These are phyloP conservation scores for Plasmopara viticola DNA, from an alignment of 352 stramenopile genomes.

Conservation along the genomic window DNA sequence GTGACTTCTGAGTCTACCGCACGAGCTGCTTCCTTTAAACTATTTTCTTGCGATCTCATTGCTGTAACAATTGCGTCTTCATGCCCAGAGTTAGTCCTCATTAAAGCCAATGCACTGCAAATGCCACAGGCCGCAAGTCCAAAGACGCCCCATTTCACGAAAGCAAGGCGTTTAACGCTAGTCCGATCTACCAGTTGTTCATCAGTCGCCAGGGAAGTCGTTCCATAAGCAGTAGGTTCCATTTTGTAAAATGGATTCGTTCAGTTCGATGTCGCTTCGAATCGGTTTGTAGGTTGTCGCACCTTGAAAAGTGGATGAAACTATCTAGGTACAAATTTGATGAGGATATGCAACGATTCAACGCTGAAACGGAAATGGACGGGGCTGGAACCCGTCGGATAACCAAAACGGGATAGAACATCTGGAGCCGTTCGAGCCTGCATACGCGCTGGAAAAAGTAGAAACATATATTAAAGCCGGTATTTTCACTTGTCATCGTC, in stretches of 20 bases:
- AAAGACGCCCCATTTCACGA: constrained; percentile 26
- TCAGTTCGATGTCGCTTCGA: neutral
- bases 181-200: constrained; percentile 12
- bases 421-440: too few relatives aligned
- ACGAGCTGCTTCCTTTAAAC: constrained; percentile 10
- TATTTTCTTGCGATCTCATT: constrained; percentile 3
- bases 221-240: constrained; percentile 36
- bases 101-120: constrained; percentile 20
- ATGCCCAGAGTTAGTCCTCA: constrained; percentile 11
- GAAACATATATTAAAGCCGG: too few relatives aligned
- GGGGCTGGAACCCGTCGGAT: too few relatives aligned
- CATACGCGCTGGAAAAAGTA: too few relatives aligned
- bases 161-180: constrained; percentile 7
- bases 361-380: too few relatives aligned
- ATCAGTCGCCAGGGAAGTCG: constrained; percentile 22
- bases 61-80: constrained; percentile 11
- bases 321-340: neutral
- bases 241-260: constrained; percentile 7
- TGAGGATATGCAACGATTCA: too few relatives aligned
- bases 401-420: too few relatives aligned
- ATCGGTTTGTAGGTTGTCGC: constrained; percentile 3
- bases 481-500: too few relatives aligned
- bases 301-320: constrained; percentile 16
- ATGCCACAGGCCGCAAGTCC: constrained; percentile 20
- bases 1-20: constrained; percentile 20